Evolutionary conservation across 495 filamentous ascomycete species (phyloP), one percentile per base, ranked within the genome.

Genomic region (Gamarada debralockiae): DNA sequence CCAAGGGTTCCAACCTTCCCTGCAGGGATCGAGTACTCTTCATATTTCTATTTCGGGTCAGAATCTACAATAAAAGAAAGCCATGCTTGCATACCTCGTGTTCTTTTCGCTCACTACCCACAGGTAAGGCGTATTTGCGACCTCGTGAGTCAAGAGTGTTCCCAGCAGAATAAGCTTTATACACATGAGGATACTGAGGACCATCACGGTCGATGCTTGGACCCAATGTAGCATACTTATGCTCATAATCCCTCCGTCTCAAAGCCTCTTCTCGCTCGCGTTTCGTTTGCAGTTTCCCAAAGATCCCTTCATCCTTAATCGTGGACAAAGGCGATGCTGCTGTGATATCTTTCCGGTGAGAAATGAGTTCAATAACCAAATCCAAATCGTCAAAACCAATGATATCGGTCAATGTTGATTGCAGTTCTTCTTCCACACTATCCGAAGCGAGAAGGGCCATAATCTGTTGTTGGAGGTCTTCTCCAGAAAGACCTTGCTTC

Each of bases 381-480:
- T 97, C 91, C 13, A 97, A 70, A 59, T 97, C 92, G 52, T 92
- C 89, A 62, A 89, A 97, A 0, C 93, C 93, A 45, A 97, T 73
- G 50, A 96, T 83, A 61, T 98, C 95, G 0, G 86, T 89, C n/a
- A 98, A 74, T 17, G 80, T 80, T 66, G 89, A 90, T 67, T 97
- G 93, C 7, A 97, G 69, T 58, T 92, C 89, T 18, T 91, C 87
- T 58, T 96, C 89, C 23, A 76, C 73, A 50, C 72, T 74, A 23
- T 87, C 80, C 21, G 85, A 81, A 3, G 75, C 79, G 45, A 95
- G 62, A 7, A 86, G 70, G 4, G 84, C 85, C 15, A 81, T 67
- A 33, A 96, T 77, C 64, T 95, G 88, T 50, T 84, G 78, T 51
- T 84, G 70, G 21, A 95, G 73, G 41, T 82, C 82, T 1, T 67